A percentile compares a stretch with the other conserved stretches of the same genome.
These are phyloP conservation scores for Yarrowia porcina DNA, from an alignment of 805 yeast species.

Conservation along the genomic window DNA sequence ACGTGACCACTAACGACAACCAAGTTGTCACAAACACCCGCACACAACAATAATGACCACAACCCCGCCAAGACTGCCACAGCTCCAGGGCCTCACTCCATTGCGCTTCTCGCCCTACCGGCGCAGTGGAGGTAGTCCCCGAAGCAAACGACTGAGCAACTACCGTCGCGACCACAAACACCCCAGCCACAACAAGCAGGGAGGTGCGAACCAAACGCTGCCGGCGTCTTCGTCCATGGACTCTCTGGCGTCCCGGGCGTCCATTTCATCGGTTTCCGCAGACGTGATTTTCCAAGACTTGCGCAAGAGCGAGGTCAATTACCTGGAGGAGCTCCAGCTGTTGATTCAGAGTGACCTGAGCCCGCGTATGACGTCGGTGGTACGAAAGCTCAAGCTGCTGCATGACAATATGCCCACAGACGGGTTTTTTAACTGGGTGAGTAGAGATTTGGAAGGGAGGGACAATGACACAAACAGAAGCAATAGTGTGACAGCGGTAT, in stretches of 20 bases:
- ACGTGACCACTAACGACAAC: neutral
- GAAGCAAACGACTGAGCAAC: slow-evolving; percentile 5
- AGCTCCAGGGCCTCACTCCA: slow-evolving; percentile 22
- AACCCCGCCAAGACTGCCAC: slow-evolving; percentile 20
- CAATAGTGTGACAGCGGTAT: neutral
- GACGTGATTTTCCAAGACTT: neutral
- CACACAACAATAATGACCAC: neutral
- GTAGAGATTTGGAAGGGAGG: neutral
- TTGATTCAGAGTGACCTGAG: slow-evolving; percentile 20
- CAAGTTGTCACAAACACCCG: neutral
- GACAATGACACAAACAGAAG: neutral
- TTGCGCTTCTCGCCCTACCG: slow-evolving; percentile 24
- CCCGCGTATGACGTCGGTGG: neutral
- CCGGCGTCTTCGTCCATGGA: slow-evolving; percentile 5
- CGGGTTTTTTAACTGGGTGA: slow-evolving; percentile 19
- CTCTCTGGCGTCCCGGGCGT: slow-evolving; percentile 16
- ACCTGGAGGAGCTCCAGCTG: slow-evolving; percentile 16
- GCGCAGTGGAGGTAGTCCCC: neutral
- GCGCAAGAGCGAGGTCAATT: neutral
- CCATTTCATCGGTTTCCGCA: neutral
- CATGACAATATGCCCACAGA: slow-evolving; percentile 21
- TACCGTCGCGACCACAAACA: neutral
- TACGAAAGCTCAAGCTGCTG: neutral
- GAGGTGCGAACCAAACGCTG: neutral
- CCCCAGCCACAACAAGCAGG: neutral